A percentile compares a stretch with the other conserved stretches of the same genome.
phyloP scores from a whole-genome alignment of 768 basidiomycete genomes.

The Suillus alpinus region DNA sequence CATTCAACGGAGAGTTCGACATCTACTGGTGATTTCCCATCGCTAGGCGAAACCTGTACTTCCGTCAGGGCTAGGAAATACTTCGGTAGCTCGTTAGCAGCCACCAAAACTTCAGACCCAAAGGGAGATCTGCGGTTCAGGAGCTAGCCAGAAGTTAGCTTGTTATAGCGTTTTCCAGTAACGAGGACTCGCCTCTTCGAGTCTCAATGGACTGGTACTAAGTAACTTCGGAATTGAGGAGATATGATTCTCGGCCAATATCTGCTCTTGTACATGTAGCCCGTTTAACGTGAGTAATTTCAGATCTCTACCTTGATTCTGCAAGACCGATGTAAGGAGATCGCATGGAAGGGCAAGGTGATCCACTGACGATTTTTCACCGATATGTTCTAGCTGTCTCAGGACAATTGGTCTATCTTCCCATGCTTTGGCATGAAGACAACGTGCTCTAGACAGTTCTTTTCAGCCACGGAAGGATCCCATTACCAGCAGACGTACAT shows the following conservation, averaged over 20 bases:
- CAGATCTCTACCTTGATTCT: constrained; percentile 23
- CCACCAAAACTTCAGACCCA: constrained; percentile 64
- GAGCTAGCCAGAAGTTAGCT: constrained; percentile 41
- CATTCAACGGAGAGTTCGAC: constrained; percentile 60
- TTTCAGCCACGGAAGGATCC: background rate
- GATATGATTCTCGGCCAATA: constrained; percentile 73
- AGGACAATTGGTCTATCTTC: constrained; percentile 84
- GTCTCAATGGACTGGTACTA: constrained; percentile 52
- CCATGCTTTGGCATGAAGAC: constrained; percentile 84
- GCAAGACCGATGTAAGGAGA: background rate
- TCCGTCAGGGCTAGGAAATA: constrained; percentile 57
- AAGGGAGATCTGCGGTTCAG: constrained; percentile 75
- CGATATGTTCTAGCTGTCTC: constrained; percentile 85
- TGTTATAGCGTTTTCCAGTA: background rate
- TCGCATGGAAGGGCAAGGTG: background rate
- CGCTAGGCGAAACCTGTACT: constrained; percentile 36
- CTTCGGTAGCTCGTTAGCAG: constrained; percentile 61
- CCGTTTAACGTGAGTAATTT: background rate
- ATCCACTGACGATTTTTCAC: constrained; percentile 79
- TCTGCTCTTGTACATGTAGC: constrained; percentile 37
- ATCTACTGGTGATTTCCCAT: constrained; percentile 52
- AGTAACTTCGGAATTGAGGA: constrained; percentile 56
- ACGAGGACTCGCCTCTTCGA: constrained; percentile 55
- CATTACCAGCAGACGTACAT: constrained; percentile 42
- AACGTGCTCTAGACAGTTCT: constrained; percentile 55